Percentiles rank a stretch among this genome's conserved stretches.
These are phyloP conservation scores for Botryococcus braunii DNA, from an alignment of 163 green algal genomes.

Conservation along the genomic window DNA sequence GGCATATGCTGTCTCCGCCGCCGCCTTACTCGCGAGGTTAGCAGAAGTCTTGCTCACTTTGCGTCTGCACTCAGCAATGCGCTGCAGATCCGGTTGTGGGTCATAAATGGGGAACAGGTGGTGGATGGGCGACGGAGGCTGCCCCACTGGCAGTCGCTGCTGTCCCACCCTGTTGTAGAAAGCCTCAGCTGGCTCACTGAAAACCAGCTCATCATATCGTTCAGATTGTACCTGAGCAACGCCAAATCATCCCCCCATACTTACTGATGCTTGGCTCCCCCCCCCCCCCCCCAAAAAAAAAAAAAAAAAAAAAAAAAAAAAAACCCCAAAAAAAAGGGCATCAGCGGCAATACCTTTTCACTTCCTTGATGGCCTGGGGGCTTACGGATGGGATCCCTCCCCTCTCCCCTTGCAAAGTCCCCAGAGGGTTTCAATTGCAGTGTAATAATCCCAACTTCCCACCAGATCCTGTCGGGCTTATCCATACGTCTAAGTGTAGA, in stretches of 20 bases:
- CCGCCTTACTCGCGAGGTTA: too few relatives aligned
- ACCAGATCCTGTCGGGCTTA: too few relatives aligned
- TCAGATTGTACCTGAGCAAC: conserved; percentile 72
- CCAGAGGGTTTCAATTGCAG: too few relatives aligned
- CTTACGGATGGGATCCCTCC: background rate
- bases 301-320: background rate
- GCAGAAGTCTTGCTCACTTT: too few relatives aligned
- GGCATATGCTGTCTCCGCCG: too few relatives aligned
- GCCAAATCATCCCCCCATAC: too few relatives aligned
- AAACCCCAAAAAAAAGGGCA: background rate
- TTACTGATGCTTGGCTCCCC: too few relatives aligned
- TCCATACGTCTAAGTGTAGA: too few relatives aligned
- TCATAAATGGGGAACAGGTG: conserved; percentile 17
- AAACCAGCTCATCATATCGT: conserved; percentile 87
- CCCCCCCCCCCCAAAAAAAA: background rate
- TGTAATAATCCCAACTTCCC: too few relatives aligned
- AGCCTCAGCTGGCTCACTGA: conserved; percentile 67
- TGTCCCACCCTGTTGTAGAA: conserved; percentile 50
- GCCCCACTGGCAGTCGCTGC: conserved; percentile 9
- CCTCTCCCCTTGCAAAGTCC: too few relatives aligned
- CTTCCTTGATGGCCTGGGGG: background rate
- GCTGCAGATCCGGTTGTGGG: conserved; percentile 9
- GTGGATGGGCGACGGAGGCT: conserved; percentile 4
- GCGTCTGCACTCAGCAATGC: too few relatives aligned
- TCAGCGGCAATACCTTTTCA: background rate